Percentiles rank a stretch among this genome's conserved stretches.
phyloP scores from a whole-genome alignment of 805 yeast species.

The Saccharomyces mikatae region DNA sequence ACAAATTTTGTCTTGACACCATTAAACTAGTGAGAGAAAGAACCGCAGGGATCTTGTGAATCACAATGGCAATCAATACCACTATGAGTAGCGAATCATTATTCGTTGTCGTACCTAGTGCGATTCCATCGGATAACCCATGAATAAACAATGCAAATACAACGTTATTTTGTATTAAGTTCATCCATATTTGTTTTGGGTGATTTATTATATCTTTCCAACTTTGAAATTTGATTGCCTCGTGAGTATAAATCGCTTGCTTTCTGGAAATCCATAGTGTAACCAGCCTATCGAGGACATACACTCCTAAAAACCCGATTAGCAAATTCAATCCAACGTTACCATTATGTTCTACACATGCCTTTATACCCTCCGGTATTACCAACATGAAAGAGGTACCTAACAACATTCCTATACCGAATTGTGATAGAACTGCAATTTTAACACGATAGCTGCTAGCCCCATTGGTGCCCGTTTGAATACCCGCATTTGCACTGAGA shows the following conservation, averaged over 20 bases:
- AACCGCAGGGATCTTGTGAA: conserved; percentile 60
- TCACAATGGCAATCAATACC: conserved; percentile 47
- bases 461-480: not conserved
- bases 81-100: conserved; percentile 33
- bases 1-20: conserved; percentile 34
- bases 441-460: conserved; percentile 9
- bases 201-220: conserved; percentile 16
- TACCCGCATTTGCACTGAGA: not conserved
- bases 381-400: conserved; percentile 48
- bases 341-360: conserved; percentile 28
- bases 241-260: conserved; percentile 9
- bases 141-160: conserved; percentile 54
- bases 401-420: conserved; percentile 48
- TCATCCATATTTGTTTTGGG: conserved; percentile 21
- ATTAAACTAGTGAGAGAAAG: conserved; percentile 50
- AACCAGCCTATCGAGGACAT: conserved; percentile 36
- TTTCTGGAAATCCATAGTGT: not conserved
- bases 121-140: conserved; percentile 56
- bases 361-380: conserved; percentile 50
- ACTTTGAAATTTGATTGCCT: conserved; percentile 5
- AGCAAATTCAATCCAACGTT: conserved; percentile 42
- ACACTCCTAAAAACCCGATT: conserved; percentile 43
- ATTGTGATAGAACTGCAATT: conserved; percentile 35
- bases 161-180: conserved; percentile 37
- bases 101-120: conserved; percentile 47